Evolutionary conservation across 805 yeast species (phyloP).

Genomic region (Kazachstania kunashirensis): DNA sequence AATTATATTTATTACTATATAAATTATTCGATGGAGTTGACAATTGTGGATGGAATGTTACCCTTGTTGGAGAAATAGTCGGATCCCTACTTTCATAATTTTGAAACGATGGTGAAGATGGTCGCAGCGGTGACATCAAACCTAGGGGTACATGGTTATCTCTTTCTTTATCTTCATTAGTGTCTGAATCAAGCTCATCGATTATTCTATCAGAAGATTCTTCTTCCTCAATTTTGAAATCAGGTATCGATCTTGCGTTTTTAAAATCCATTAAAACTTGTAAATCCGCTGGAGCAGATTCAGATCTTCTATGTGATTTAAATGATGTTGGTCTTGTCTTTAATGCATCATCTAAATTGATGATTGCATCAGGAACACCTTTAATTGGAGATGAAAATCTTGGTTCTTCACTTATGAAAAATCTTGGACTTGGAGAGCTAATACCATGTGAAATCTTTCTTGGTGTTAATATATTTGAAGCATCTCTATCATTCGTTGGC

Average conservation of each 20-base stretch:
- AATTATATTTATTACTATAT: conserved; percentile 12
- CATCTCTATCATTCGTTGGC: neutral
- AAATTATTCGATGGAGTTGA: neutral
- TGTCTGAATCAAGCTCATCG: neutral
- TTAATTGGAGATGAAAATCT: conserved; percentile 23
- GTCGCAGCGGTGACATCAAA: conserved; percentile 19
- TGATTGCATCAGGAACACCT: conserved; percentile 44
- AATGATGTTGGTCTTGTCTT: conserved; percentile 30
- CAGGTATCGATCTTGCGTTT: neutral
- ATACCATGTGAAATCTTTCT: conserved; percentile 3
- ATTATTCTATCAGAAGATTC: conserved; percentile 7
- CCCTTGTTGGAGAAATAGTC: conserved; percentile 6
- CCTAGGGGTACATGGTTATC: conserved; percentile 2
- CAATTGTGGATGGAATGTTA: neutral
- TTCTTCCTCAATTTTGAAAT: conserved; percentile 17
- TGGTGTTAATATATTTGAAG: conserved; percentile 3
- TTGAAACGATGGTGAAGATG: conserved; percentile 11
- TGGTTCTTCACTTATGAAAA: conserved; percentile 28
- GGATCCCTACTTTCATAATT: neutral
- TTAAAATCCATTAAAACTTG: conserved; percentile 17
- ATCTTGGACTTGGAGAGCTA: conserved; percentile 19
- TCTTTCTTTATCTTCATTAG: neutral
- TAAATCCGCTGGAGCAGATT: conserved; percentile 46
- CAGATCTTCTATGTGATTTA: conserved; percentile 40
- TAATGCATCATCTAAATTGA: conserved; percentile 47